Evolutionary conservation across 805 yeast genomes (phyloP), one percentile per base, ranked within the genome.

Genomic region (Starmerella apicola): DNA sequence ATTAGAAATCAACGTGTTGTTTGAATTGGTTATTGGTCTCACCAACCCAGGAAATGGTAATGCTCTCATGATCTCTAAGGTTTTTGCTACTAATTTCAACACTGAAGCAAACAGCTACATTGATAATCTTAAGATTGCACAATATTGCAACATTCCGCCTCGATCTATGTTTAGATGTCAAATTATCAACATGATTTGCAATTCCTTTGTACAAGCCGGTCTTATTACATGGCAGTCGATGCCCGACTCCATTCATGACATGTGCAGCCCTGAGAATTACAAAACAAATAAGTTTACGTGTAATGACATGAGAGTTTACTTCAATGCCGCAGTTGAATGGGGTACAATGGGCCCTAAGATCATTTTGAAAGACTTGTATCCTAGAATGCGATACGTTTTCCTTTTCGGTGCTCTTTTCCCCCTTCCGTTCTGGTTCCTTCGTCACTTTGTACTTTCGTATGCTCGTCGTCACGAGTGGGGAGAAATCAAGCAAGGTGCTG

Each of bases 101-200:
- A 69, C 70, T 30, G 81, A 76, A 57, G 80, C 81, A 10, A 72
- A 75, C 41, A 66, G 63, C 51, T 75, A 70, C 55, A 67, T 74
- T 34, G 68, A 68, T 54, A 72, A 72, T 50, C 59, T 60, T 45
- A 72, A 72, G 48, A 58, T 64, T 60, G 75, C 70, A 0, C 81
- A 75, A 54, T 76, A 76, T 52, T 57, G 70, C 19, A 72, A 72
- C 43, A 58, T 76, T 16, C 74, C 80, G 1, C 81, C 81, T 8
- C 61, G 71, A 48, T 69, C 81, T 0, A 58, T 74, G 32, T 76
- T 75, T 61, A 64, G 74, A 46, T 66, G 63, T 30, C 74, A 59
- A 50, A 51, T 63, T 39, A 47, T 56, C 34, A 63, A 54, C 15
- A 46, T 51, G 12, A 35, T 55, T 20, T 35, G 48, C 37, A 51